These are phyloP conservation scores for Grigorovia yakushimaensis DNA, from an alignment of 805 yeast genomes.

Conservation along the genomic window DNA sequence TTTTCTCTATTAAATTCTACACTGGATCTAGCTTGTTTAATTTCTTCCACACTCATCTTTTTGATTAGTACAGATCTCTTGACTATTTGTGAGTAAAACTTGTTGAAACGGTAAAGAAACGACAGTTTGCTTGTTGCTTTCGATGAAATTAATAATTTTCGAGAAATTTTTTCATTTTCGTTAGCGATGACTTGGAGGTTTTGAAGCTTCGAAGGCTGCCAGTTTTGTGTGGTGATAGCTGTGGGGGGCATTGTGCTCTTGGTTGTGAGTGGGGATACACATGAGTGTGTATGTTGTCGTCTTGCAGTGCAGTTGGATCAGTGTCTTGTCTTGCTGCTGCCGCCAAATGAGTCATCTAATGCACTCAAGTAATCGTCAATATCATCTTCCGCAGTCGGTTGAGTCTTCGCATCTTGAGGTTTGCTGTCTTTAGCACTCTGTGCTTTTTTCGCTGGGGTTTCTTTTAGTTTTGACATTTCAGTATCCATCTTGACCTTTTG, in stretches of 20 bases:
- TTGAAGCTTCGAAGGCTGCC: background rate
- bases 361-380: slow-evolving; percentile 27
- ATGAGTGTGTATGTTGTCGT: too few species aligned
- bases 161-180: background rate
- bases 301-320: background rate
- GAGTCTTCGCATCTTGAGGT: slow-evolving; percentile 1
- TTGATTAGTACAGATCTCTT: slow-evolving; percentile 21
- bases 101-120: background rate
- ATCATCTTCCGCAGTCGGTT: slow-evolving; percentile 10
- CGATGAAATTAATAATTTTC: background rate
- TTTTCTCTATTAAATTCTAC: slow-evolving; percentile 67
- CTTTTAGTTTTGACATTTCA: background rate
- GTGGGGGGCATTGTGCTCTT: background rate
- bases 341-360: slow-evolving; percentile 19
- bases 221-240: background rate
- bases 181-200: background rate
- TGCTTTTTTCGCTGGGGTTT: background rate
- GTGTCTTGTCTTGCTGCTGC: slow-evolving; percentile 19
- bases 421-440: slow-evolving; percentile 6
- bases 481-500: slow-evolving; percentile 1
- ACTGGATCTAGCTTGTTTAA: slow-evolving; percentile 23
- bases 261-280: too few species aligned
- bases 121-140: slow-evolving; percentile 6
- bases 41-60: slow-evolving; percentile 28
- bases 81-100: slow-evolving; percentile 3